Evolutionary conservation across 305 asterid species (phyloP).

Genomic region (Fraxinus velutina): DNA sequence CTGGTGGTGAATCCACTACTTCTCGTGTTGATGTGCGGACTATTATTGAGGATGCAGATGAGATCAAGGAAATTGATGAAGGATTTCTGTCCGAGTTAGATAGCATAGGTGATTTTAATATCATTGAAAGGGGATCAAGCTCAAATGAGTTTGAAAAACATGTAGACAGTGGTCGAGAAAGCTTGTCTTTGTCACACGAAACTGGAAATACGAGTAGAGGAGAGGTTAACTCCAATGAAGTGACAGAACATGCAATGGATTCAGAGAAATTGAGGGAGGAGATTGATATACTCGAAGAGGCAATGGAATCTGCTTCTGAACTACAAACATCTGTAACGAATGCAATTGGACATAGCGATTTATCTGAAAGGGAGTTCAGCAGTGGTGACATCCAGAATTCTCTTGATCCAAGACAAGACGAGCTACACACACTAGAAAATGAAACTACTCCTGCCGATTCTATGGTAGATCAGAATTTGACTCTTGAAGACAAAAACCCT

Average conservation of each 20-base stretch:
- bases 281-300: slow-evolving; percentile 29
- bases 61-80: slow-evolving; percentile 68
- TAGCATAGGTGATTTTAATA: slow-evolving; percentile 67
- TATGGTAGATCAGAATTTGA: slow-evolving; percentile 17
- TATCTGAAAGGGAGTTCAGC: slow-evolving; percentile 27
- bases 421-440: slow-evolving; percentile 13
- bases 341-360: slow-evolving; percentile 27
- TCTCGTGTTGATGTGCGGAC: slow-evolving; percentile 41
- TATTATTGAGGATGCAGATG: slow-evolving; percentile 51
- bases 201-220: slow-evolving; percentile 28
- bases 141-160: slow-evolving; percentile 34
- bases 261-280: slow-evolving; percentile 29
- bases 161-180: slow-evolving; percentile 29
- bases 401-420: slow-evolving; percentile 21
- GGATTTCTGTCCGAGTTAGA: slow-evolving; percentile 67
- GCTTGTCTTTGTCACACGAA: slow-evolving; percentile 24
- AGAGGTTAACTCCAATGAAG: slow-evolving; percentile 23
- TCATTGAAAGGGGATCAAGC: slow-evolving; percentile 35
- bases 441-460: slow-evolving; percentile 19
- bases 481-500: slow-evolving; percentile 26
- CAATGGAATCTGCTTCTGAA: slow-evolving; percentile 30
- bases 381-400: slow-evolving; percentile 29
- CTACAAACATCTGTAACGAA: slow-evolving; percentile 25
- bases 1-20: slow-evolving; percentile 27
- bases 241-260: slow-evolving; percentile 16